These are phyloP conservation scores for Syncephalastrum contaminatum DNA, from an alignment of 371 early-diverging fungal species.

Conservation along the genomic window DNA sequence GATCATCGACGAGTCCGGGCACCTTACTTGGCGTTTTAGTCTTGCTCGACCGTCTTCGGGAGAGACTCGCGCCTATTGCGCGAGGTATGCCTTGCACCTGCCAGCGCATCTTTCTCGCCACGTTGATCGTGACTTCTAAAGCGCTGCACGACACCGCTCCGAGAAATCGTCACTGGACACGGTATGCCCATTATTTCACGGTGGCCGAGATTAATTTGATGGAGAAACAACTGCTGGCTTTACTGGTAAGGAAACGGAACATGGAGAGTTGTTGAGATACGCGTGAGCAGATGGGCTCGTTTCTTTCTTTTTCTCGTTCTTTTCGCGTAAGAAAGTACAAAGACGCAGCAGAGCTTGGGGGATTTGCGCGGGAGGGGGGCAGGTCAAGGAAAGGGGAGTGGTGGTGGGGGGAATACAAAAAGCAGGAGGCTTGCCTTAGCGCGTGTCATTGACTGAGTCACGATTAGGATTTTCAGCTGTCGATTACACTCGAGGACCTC, in stretches of 20 bases:
- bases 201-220: slow-evolving; percentile 77
- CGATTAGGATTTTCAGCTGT: slow-evolving; percentile 12
- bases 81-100: slow-evolving; percentile 76
- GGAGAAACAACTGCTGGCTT: slow-evolving; percentile 75
- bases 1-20: slow-evolving; percentile 56
- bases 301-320: no score
- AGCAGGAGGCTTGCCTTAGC: no score
- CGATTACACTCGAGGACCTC: slow-evolving; percentile 12
- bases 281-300: no score
- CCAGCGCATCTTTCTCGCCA: slow-evolving; percentile 77
- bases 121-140: slow-evolving; percentile 70
- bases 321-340: no score
- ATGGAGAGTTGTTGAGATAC: no score
- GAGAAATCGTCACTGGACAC: slow-evolving; percentile 78
- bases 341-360: no score
- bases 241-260: slow-evolving; percentile 43
- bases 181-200: slow-evolving; percentile 63
- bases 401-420: no score
- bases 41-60: slow-evolving; percentile 54
- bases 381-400: no score
- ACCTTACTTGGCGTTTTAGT: slow-evolving; percentile 63
- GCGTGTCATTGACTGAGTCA: no score
- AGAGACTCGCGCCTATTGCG: slow-evolving; percentile 51
- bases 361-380: no score
- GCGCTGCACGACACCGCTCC: slow-evolving; percentile 74